A percentile compares a stretch with the other conserved stretches of the same genome.
Conservation (phyloP, 192 early-diverging fungal species). For the Coemansia sp. region DNA sequence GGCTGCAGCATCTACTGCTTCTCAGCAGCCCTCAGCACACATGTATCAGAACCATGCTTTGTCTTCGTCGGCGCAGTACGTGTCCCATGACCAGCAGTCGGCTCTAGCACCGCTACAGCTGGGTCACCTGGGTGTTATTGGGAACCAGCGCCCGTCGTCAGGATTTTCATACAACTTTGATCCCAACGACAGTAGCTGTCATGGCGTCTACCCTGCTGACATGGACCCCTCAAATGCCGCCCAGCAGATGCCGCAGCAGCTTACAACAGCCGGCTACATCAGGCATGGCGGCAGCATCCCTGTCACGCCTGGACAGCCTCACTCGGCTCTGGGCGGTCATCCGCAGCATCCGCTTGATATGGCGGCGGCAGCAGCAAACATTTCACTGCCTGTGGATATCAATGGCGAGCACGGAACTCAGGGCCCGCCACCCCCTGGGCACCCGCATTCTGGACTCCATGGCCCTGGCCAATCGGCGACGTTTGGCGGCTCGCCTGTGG, state of each 20-base stretch:
- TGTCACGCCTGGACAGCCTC: conserved; percentile 24
- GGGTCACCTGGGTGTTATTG: conserved; percentile 36
- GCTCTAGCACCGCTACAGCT: conserved; percentile 49
- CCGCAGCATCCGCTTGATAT: conserved; percentile 33
- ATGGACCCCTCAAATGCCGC: conserved; percentile 30
- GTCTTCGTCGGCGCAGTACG: conserved; percentile 44
- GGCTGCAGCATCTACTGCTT: conserved; percentile 10
- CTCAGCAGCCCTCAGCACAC: conserved; percentile 24
- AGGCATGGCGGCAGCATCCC: conserved; percentile 37
- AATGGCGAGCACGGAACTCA: conserved; percentile 25
- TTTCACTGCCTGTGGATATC: conserved; percentile 43
- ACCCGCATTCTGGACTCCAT: conserved; percentile 28
- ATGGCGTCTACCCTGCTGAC: conserved; percentile 38
- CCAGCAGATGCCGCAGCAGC: conserved; percentile 35
- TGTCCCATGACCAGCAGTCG: conserved; percentile 43
- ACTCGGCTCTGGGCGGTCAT: conserved; percentile 16
- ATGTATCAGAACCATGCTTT: conserved; percentile 40
- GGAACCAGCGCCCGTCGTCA: conserved; percentile 34
- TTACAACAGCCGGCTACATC: conserved; percentile 36
- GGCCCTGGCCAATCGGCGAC: conserved; percentile 27
- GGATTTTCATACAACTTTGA: conserved; percentile 51
- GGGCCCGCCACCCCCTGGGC: conserved; percentile 10
- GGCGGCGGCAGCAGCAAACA: conserved; percentile 29
- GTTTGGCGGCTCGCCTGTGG: conserved; percentile 40
- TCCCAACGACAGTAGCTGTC: conserved; percentile 43